Base-by-base conservation (phyloP, 1,139 yeast genomes). In the Yamadazyma buinensis region DNA sequence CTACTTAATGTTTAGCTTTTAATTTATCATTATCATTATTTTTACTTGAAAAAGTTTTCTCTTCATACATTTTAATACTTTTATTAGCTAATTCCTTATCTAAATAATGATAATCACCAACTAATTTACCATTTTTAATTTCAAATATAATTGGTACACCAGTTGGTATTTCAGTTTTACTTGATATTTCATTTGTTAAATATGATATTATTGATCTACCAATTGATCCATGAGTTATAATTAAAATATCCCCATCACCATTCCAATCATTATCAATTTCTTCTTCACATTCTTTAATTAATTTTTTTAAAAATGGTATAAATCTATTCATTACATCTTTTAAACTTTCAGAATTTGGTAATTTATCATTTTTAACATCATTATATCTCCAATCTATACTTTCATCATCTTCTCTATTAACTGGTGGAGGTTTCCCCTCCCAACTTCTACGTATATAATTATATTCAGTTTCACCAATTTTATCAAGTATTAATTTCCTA, bases 151-250 rank as follows among this genome's bases (percentile, higher is more conserved):
- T 60, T 5, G 94, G 94, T 9, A 84, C 77, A 0, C 88, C 92
- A 30, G 85, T 84, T 2, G 95, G 92, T 9, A 83, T 81, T 52
- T 84, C 82, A 33, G 84, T 71, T 32, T 72, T 65, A 39, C 79
- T 73, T 33, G 84, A 83, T 36, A 75, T 80, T n/a, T 69, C 68
- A 3, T 63, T 59, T 41, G 74, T 74, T 27, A 84, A 49, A 34
- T 77, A 62, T 49, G 82, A 83, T 36, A 82, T 65, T 24, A 83
- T 59, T 15, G 87, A 80, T 42, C 95, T 64, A 3, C 82, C 85
- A 4, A 84, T 75, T 32, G 85, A 77, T 2, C 95, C 95, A 56
- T 84, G 95, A 1, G 86, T 83, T 8, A 81, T 84, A 24, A 84
- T 63, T 21, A 84, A 48, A 5, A 82, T 79, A 1, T 75, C 70